Evolutionary conservation across 352 stramenopile species (phyloP).

Genomic region (Phytophthora melonis): DNA sequence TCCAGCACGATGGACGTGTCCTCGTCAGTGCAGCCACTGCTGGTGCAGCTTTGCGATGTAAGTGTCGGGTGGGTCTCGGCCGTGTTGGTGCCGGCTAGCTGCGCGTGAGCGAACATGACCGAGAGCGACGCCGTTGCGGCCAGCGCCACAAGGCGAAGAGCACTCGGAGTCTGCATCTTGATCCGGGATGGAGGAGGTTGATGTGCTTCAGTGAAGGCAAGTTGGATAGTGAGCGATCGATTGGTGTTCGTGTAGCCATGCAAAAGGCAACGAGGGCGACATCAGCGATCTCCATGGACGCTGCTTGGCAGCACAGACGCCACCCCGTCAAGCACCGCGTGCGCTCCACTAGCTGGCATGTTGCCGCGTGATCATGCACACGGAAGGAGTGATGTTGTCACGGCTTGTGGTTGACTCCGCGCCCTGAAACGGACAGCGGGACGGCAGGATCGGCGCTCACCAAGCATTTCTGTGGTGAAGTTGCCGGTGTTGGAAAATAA

Average conservation of each 20-base stretch:
- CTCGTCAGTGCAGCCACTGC: constrained; percentile 38
- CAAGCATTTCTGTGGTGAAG: constrained; percentile 1
- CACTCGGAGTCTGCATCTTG: constrained; percentile 19
- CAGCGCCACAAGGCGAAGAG: constrained; percentile 15
- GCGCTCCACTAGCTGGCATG: neutral
- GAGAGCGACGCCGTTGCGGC: constrained; percentile 5
- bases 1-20: constrained; percentile 60
- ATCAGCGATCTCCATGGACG: neutral
- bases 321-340: neutral
- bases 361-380: constrained; percentile 10
- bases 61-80: constrained; percentile 53
- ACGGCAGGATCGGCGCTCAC: constrained; percentile 5
- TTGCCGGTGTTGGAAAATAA: neutral
- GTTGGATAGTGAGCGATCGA: constrained; percentile 6
- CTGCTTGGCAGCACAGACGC: constrained; percentile 20
- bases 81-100: constrained; percentile 43
- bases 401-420: constrained; percentile 5
- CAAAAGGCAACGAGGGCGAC: neutral
- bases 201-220: constrained; percentile 15
- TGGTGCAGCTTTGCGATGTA: constrained; percentile 21
- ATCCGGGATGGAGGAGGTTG: neutral
- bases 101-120: constrained; percentile 18
- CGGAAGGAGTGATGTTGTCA: constrained; percentile 1
- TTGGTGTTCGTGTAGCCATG: neutral
- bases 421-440: constrained; percentile 14